Base-by-base conservation (phyloP, 805 yeast species). In the Ogataea salicorniae region DNA sequence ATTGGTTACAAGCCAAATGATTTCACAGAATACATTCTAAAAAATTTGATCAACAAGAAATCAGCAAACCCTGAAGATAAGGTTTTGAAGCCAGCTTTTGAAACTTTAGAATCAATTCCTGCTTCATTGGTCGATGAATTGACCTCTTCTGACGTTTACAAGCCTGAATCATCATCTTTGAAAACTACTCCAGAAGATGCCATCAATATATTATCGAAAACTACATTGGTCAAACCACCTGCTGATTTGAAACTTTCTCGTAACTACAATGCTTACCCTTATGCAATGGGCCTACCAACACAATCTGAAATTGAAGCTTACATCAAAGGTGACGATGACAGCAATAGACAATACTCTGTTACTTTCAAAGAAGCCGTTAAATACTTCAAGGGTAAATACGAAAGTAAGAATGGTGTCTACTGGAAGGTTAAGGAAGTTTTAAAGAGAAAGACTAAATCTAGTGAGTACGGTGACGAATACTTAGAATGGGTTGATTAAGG, bases 231-330 rank as follows among this genome's bases (percentile, higher is more conserved):
- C 13, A 60, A 61, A 41, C 74, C 62, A 54, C 66, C 70, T 46
- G 72, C 53, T 9, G 47, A 54, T 38, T 50, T 48, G 5, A 49
- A 70, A 39, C 62, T 74, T 42, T 70, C 72, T 41, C 60, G 72
- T 34, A 55, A 66, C 43, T 68, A 59, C 62, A 62, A 61, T 37
- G 53, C 63, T 18, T 79, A 79, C 54, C 89, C 90, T 35, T 79
- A 78, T 59, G 53, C 54, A 4, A 84, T 80, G 75, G 96, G 95
- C 31, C 74, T 94, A 55, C 98, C 98, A 44, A 72, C 79, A 13
- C 88, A 86, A 66, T 52, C 63, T 35, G 85, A 81, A 50, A 74
- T 92, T 48, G 77, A 76, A 58, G 70, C 72, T 43, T 87, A 77
- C 64, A 79, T 91, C 46, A 79, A 80, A 31, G 95, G 95, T 17